Evolutionary conservation across 1,284 basidiomycete species (phyloP), one percentile per base, ranked within the genome.

Genomic region (Ganoderma sp.): DNA sequence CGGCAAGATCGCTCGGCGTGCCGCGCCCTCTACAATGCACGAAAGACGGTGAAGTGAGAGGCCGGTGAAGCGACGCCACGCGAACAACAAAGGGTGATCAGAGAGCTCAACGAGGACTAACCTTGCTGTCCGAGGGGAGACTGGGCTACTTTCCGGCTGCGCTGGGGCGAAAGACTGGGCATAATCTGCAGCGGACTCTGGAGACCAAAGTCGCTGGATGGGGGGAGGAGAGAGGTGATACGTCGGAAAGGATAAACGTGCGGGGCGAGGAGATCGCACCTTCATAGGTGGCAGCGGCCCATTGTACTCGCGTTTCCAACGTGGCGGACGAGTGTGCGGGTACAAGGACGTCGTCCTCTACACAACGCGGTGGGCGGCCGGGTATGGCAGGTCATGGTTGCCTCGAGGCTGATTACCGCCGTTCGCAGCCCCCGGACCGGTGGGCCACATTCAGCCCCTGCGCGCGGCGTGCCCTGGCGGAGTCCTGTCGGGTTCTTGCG

Each of bases 141-240:
- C 54, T 78, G 78, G 66, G 79, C 76, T 67, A 78, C 80, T 14
- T 82, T 85, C 75, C 84, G 79, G 72, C 79, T 81, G 75, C 88
- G 85, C 75, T 88, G 88, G 25, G 87, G 86, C 62, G 88, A 88
- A 75, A 87, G 86, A 73, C 82, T 87, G 61, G 89, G 83, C 89
- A 90, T 90, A 69, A 75, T 75, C 72, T 71, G 69, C 62, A 70
- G 65, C 52, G 70, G 69, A 65, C 65, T 73, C 71, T 68, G 69
- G 65, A 69, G 69, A 64, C 67, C 69, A 69, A 71, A 70, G 75
- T 73, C 71, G 70, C 63, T 71, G 73, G 70, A 69, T 61, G 73
- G 70, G 72, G 64, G 73, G 72, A 73, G 66, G 73, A 69, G 71
- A 68, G 71, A 74, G 71, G 69, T 72, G 72, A 75, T 73, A 69